Evolutionary conservation across 2,329 filamentous ascomycete genomes (phyloP).

Genomic region (Arthroderma sp.): DNA sequence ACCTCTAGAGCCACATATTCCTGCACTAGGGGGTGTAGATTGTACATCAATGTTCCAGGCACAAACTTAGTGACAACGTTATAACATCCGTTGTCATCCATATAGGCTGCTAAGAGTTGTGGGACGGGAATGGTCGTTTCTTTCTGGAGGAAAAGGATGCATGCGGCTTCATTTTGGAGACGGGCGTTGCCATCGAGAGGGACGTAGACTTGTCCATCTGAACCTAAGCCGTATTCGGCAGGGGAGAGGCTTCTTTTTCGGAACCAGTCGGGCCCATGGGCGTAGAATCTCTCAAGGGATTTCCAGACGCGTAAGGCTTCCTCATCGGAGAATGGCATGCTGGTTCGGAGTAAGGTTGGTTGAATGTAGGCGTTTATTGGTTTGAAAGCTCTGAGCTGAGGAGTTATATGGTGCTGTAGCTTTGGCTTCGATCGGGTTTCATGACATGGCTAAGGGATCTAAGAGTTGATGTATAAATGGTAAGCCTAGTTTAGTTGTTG

Average conservation of each 20-base stretch:
- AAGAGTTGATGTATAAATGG: too few relatives aligned
- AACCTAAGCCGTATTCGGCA: neutral
- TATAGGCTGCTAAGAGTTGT: slow-evolving; percentile 1
- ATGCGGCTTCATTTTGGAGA: slow-evolving; percentile 8
- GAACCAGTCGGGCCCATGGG: neutral
- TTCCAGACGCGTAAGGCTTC: neutral
- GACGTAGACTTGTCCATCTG: slow-evolving; percentile 1
- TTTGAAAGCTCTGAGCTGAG: too few relatives aligned
- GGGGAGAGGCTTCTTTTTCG: slow-evolving; percentile 1
- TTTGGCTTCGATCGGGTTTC: too few relatives aligned
- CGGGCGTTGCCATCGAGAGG: slow-evolving; percentile 1
- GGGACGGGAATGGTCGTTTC: slow-evolving; percentile 7
- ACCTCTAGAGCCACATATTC: neutral
- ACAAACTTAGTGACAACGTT: slow-evolving; percentile 3
- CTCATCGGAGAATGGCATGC: too few relatives aligned
- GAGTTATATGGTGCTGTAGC: too few relatives aligned
- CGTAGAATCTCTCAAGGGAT: slow-evolving; percentile 2
- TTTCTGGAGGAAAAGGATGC: slow-evolving; percentile 4
- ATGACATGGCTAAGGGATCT: too few relatives aligned
- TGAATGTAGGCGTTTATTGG: too few relatives aligned
- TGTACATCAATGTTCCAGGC: neutral
- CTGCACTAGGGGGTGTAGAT: neutral
- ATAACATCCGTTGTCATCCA: slow-evolving; percentile 3
- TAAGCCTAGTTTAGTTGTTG: too few relatives aligned
- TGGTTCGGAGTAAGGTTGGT: too few relatives aligned